phyloP scores from a whole-genome alignment of 1,284 basidiomycete genomes.

The Cutaneotrichosporon cyanovorans region DNA sequence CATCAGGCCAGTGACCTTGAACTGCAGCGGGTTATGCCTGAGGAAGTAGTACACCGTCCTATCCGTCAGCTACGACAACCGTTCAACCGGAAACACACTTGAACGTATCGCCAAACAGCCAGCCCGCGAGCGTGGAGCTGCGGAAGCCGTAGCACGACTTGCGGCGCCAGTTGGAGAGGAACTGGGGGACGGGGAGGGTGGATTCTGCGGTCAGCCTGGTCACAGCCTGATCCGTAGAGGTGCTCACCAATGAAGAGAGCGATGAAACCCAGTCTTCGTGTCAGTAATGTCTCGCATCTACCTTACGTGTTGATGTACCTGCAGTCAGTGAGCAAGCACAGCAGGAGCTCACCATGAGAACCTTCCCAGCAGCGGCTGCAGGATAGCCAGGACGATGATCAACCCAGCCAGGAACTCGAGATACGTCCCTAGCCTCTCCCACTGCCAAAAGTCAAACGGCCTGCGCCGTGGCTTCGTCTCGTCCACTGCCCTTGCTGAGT shows the following conservation, averaged over 20 bases:
- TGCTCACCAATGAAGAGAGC: slow-evolving; percentile 49
- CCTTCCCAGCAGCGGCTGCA: slow-evolving; percentile 36
- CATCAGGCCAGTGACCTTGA: slow-evolving; percentile 46
- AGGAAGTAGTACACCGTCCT: slow-evolving; percentile 48
- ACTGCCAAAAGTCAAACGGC: slow-evolving; percentile 49
- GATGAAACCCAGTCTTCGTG: slow-evolving; percentile 47
- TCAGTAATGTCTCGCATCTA: slow-evolving; percentile 2
- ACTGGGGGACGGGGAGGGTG: slow-evolving; percentile 51
- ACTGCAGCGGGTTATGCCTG: slow-evolving; percentile 46
- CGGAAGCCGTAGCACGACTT: slow-evolving; percentile 50
- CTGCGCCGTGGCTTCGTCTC: not conserved
- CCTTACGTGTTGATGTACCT: slow-evolving; percentile 43
- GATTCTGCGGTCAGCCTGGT: slow-evolving; percentile 36
- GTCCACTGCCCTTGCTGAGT: not conserved
- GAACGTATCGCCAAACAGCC: slow-evolving; percentile 46
- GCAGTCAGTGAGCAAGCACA: not conserved
- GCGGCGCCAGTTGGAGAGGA: slow-evolving; percentile 47
- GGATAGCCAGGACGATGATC: slow-evolving; percentile 41
- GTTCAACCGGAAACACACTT: slow-evolving; percentile 37
- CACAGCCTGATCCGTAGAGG: not conserved
- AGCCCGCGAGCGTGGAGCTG: slow-evolving; percentile 45
- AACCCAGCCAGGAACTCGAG: slow-evolving; percentile 48
- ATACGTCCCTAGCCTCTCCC: slow-evolving; percentile 46
- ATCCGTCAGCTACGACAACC: slow-evolving; percentile 3
- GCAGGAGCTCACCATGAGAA: slow-evolving; percentile 32